Conservation (phyloP, 768 basidiomycete genomes). For the Boletus sp. region DNA sequence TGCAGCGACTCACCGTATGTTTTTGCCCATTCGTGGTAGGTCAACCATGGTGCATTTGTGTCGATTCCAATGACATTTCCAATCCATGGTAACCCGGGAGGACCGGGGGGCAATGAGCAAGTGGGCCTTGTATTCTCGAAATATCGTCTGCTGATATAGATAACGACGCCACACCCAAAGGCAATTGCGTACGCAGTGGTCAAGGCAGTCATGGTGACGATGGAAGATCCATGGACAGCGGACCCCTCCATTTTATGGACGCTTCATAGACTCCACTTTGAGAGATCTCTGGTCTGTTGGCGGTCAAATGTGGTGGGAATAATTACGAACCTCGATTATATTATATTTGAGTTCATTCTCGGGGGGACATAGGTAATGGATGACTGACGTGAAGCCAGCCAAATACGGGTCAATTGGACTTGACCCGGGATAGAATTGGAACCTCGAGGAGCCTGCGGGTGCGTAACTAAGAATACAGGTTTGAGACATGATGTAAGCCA, state of each 20-base stretch:
- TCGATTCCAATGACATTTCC: not conserved
- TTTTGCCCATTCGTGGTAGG: not conserved
- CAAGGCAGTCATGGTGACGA: not conserved
- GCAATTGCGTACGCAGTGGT: not conserved
- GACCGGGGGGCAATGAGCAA: not conserved
- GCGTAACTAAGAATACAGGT: too few species aligned
- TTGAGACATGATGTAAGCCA: too few species aligned
- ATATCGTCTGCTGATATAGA: not conserved
- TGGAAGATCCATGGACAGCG: not conserved
- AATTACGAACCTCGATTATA: not conserved
- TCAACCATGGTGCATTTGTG: not conserved
- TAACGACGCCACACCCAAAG: not conserved
- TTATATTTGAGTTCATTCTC: not conserved
- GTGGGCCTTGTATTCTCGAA: not conserved
- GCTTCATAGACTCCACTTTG: not conserved
- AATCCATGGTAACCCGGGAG: not conserved
- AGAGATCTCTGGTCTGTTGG: not conserved
- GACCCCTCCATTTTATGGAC: not conserved
- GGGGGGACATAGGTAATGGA: not conserved
- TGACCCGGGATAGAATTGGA: too few species aligned
- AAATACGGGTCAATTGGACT: too few species aligned
- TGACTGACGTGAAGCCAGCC: too few species aligned
- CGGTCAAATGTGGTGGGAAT: not conserved
- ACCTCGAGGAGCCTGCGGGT: too few species aligned
- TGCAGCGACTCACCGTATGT: not conserved